Conservation (phyloP, 2,329 filamentous ascomycete genomes). For the Nothophoma quercina region DNA sequence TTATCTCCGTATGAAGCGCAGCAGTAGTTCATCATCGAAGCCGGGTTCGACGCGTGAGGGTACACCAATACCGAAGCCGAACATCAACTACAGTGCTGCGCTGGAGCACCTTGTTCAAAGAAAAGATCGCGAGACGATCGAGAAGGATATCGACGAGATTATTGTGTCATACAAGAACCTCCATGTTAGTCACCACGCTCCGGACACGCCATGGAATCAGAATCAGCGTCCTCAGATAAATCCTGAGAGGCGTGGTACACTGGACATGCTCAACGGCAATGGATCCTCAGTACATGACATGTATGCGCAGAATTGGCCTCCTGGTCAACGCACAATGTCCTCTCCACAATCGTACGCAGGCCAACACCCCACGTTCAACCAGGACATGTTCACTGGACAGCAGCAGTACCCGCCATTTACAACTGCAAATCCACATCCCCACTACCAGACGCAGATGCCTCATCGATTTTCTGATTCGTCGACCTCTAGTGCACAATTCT, state of each 20-base stretch:
- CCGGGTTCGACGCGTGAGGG: constrained; percentile 6
- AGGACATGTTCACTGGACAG: constrained; percentile 23
- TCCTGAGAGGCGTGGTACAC: constrained; percentile 28
- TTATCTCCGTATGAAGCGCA: constrained; percentile 32
- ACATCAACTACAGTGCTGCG: constrained; percentile 30
- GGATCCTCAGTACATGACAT: background rate
- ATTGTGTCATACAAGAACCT: constrained; percentile 42
- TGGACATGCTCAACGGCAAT: constrained; percentile 27
- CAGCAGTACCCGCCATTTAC: constrained; percentile 13
- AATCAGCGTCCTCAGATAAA: background rate
- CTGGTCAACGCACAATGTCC: background rate
- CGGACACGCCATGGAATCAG: constrained; percentile 6
- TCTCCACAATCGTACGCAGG: background rate
- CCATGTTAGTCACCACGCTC: background rate
- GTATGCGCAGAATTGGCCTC: background rate
- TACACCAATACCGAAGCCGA: constrained; percentile 13
- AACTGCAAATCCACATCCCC: background rate
- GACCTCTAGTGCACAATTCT: constrained; percentile 36
- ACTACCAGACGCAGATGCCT: background rate
- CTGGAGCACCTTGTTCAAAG: constrained; percentile 31
- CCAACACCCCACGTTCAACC: constrained; percentile 25
- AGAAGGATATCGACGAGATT: constrained; percentile 46
- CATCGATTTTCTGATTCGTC: constrained; percentile 36
- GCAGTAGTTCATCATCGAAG: constrained; percentile 18
- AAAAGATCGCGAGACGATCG: constrained; percentile 33